Base-by-base conservation (phyloP, 495 filamentous ascomycete species). In the Cetradonia linearis region DNA sequence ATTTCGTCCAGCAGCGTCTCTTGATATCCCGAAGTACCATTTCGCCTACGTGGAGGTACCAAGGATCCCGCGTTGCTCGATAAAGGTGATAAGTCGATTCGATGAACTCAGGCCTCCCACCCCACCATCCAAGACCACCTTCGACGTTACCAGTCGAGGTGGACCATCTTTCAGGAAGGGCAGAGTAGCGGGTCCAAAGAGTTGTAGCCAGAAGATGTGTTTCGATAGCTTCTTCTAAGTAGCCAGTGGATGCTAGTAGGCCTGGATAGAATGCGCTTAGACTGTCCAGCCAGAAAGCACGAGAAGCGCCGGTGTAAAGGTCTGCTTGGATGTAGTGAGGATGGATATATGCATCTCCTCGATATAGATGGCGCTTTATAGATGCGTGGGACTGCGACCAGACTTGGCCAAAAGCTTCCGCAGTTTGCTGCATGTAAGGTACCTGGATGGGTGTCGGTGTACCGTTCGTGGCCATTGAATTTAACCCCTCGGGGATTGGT, bases 41-140 rank as follows among this genome's bases (percentile, higher is more conserved):
- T 71, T 97, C 94, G 25, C 92, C 93, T 33, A 92, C 87, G 69
- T 96, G 86, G 13, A 97, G 75, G 73, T 95, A 96, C 91, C 92
- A 98, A 0, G 92, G 92, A 70, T 98, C 93, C 59, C 82, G 80
- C n/a, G 94, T 97, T 9, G 91, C 91, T 37, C 85, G 83, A 66
- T 95, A 96, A 14, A 98, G 73, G 69, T 97, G 86, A 68, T 93
- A 98, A 0, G 88, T 96, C 1, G 88, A 94, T 70, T 98, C 93
- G 65, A 95, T 87, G 66, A 97, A 96, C 70, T 98, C 93, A 10
- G 93, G 93, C 36, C 93, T 81, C 38, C 95, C 86, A 18, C 89
- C 90, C 82, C 95, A 98, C 90, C 93, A 97, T 9, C 86, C 82
- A 10, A 97, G 81, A 8, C 89, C 89, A 7, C 83, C 81, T 66